Evolutionary conservation across 768 basidiomycete genomes (phyloP).

Genomic region (Podaxis mareebaensis): DNA sequence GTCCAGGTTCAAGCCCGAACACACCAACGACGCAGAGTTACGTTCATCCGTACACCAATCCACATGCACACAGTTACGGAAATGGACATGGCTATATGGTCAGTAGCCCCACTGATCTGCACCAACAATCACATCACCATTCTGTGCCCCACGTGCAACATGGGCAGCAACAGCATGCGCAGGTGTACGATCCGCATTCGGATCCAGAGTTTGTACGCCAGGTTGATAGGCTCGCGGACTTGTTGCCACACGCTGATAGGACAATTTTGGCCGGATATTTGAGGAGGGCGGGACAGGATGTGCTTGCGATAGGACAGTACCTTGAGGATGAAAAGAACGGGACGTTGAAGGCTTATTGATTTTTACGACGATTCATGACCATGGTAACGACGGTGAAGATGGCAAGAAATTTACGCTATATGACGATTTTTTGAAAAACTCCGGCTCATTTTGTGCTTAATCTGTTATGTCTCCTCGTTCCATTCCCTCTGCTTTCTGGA

Average conservation of each 20-base stretch:
- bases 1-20: background rate
- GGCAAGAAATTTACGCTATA: background rate
- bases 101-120: background rate
- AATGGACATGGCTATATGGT: background rate
- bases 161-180: background rate
- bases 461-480: background rate
- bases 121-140: background rate
- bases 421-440: background rate
- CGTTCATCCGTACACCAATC: background rate
- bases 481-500: background rate
- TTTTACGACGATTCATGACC: constrained; percentile 16
- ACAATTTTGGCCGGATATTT: constrained; percentile 70
- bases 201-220: constrained; percentile 63
- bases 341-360: constrained; percentile 37
- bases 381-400: background rate
- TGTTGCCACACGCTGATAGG: constrained; percentile 75
- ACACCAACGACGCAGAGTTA: constrained; percentile 15
- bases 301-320: constrained; percentile 84
- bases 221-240: constrained; percentile 68
- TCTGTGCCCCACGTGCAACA: background rate
- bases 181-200: constrained; percentile 31
- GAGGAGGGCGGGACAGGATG: constrained; percentile 73
- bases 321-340: constrained; percentile 84
- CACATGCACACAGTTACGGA: background rate
- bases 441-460: background rate